Evolutionary conservation across 2,329 filamentous ascomycete genomes (phyloP).

Genomic region (Incumbomyces delicatus): DNA sequence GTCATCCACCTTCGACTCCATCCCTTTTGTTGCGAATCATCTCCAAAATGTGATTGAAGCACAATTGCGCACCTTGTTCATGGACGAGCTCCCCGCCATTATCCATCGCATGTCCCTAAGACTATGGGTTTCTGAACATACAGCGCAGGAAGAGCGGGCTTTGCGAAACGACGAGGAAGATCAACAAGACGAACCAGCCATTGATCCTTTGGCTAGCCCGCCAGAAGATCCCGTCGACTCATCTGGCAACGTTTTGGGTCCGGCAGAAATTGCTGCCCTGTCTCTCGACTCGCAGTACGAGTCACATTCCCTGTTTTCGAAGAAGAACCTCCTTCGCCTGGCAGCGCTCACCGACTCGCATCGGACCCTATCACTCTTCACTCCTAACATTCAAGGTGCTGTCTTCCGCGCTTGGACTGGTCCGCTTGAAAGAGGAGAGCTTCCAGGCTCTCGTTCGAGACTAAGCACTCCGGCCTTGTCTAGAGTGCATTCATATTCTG

Average conservation of each 20-base stretch:
- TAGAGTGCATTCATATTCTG: conserved; percentile 54
- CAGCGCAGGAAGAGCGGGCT: conserved; percentile 54
- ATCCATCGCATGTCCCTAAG: conserved; percentile 85
- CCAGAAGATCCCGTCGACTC: conserved; percentile 75
- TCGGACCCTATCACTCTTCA: conserved; percentile 81
- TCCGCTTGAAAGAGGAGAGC: conserved; percentile 59
- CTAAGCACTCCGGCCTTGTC: conserved; percentile 43
- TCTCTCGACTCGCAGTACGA: conserved; percentile 72
- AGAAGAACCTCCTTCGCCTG: conserved; percentile 81
- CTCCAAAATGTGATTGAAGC: conserved; percentile 91
- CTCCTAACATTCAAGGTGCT: conserved; percentile 77
- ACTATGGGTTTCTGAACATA: conserved; percentile 81
- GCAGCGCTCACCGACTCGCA: conserved; percentile 79
- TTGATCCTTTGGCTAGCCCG: conserved; percentile 73
- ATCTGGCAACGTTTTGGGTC: conserved; percentile 65
- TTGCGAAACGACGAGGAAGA: conserved; percentile 41
- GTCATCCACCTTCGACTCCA: conserved; percentile 96
- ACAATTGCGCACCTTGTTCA: conserved; percentile 85
- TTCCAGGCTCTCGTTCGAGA: conserved; percentile 23
- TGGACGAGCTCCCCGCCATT: conserved; percentile 94
- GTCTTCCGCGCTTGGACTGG: conserved; percentile 90
- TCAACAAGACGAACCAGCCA: conserved; percentile 48
- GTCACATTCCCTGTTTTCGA: conserved; percentile 82
- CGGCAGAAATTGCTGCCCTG: conserved; percentile 64
- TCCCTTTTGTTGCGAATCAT: conserved; percentile 95